Evolutionary conservation across 2,329 filamentous ascomycete genomes (phyloP), one percentile per base, ranked within the genome.

Genomic region (Aureobasidium sp.): DNA sequence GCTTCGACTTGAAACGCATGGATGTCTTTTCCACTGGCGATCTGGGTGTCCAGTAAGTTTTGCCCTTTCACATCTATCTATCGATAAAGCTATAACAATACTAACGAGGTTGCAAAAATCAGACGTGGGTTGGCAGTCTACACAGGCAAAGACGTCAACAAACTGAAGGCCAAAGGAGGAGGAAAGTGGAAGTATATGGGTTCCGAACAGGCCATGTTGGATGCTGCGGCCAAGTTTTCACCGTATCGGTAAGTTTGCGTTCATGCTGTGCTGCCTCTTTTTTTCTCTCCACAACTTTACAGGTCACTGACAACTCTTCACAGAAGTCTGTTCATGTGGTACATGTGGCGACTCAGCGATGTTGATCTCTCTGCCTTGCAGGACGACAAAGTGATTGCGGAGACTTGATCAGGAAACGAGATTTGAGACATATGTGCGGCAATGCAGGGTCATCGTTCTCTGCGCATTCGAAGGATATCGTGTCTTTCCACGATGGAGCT

Each of bases 141-240:
- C 71, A 81, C 87, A 52, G 94, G 94, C 1, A 84, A 84, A 63
- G 90, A 97, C 72, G 86, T 97, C 25, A 84, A 80, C 49, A 96
- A 93, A 76, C 77, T 97, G 63, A 97, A 95, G 77, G 79, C 78
- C 39, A 89, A 85, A 66, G 86, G 86, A 29, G 87, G 87, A 36
- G 89, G 90, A 48, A 97, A 97, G 78, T 97, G 91, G 88, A 97
- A 97, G 79, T 99, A 97, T 74, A 96, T 97, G 91, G 55, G 55
- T 2, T 84, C 82, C 39, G 94, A 97, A 77, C 84, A 86, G 72
- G 94, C 97, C 64, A 97, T 99, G 94, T 73, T 88, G 64, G 89
- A 91, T 67, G 81, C 90, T 66, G 87, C 90, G 14, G 88, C 87
- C 62, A 85, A 81, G 71, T 99, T 96, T 74, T 82, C 83, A 63